Evolutionary conservation across 164 flowering plant genomes (phyloP).

Genomic region (Tetracentron sinense): DNA sequence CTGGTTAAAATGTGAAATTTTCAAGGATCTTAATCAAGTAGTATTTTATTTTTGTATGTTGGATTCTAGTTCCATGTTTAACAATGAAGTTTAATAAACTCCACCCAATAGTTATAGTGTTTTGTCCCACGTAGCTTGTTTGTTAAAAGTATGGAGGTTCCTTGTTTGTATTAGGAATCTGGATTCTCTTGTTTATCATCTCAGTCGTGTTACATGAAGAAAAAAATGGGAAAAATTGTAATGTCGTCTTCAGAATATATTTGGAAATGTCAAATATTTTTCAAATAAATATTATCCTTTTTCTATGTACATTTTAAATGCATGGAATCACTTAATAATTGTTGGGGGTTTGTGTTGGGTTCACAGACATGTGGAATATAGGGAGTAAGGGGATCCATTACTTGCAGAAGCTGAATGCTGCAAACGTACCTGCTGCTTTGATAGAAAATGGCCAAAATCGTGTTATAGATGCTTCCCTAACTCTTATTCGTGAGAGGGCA

Average conservation of each 20-base stretch:
- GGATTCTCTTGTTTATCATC: too few species aligned
- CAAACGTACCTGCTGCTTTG: slow-evolving; percentile 56
- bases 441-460: slow-evolving; percentile 83
- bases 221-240: neutral
- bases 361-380: slow-evolving; percentile 42
- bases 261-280: neutral
- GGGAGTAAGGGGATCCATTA: slow-evolving; percentile 61
- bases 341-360: neutral
- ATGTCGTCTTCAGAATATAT: neutral
- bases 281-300: neutral
- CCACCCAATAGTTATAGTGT: too few species aligned
- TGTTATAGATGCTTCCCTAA: slow-evolving; percentile 93
- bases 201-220: too few species aligned
- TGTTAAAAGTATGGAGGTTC: too few species aligned
- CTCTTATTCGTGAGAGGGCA: slow-evolving; percentile 93
- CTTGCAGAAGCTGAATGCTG: slow-evolving; percentile 58
- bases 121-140: too few species aligned
- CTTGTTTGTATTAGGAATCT: too few species aligned
- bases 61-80: too few species aligned
- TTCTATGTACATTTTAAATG: neutral
- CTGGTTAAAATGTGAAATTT: too few species aligned
- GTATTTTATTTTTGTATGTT: too few species aligned
- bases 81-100: too few species aligned
- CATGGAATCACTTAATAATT: neutral
- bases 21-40: too few species aligned